These are phyloP conservation scores for Tripterygium wilfordii DNA, from an alignment of 177 flowering plant species.

Conservation along the genomic window DNA sequence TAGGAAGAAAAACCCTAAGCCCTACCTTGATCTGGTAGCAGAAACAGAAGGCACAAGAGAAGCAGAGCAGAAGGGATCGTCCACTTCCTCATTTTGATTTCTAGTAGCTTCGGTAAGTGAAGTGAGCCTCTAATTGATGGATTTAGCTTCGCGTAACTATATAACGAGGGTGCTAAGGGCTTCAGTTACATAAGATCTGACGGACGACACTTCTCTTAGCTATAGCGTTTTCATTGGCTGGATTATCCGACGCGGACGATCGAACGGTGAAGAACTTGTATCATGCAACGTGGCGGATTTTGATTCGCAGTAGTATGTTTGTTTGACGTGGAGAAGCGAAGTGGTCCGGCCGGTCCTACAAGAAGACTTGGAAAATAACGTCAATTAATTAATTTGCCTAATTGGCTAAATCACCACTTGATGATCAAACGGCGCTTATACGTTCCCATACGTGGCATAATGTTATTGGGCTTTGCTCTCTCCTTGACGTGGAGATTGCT, in stretches of 20 bases:
- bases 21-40: constrained; percentile 84
- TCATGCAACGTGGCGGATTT: constrained; percentile 32
- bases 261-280: constrained; percentile 17
- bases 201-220: no score
- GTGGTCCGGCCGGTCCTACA: constrained; percentile 11
- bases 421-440: no score
- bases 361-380: no score
- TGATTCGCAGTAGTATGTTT: constrained; percentile 21
- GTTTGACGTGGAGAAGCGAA: constrained; percentile 44
- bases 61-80: constrained; percentile 64
- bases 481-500: constrained; percentile 6
- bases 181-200: no score
- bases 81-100: constrained; percentile 75
- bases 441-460: constrained; percentile 10
- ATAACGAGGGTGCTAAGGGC: no score
- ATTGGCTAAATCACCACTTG: no score
- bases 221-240: no score
- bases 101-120: constrained; percentile 18
- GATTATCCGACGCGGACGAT: constrained; percentile 43
- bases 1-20: no score
- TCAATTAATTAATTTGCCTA: no score
- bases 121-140: no score
- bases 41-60: constrained; percentile 58
- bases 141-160: no score
- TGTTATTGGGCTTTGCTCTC: constrained; percentile 1